Percentiles rank a stretch among this genome's conserved stretches.
Evolutionary conservation across 169 alveolate genomes (phyloP).

Genomic region (Theileria annulata): DNA sequence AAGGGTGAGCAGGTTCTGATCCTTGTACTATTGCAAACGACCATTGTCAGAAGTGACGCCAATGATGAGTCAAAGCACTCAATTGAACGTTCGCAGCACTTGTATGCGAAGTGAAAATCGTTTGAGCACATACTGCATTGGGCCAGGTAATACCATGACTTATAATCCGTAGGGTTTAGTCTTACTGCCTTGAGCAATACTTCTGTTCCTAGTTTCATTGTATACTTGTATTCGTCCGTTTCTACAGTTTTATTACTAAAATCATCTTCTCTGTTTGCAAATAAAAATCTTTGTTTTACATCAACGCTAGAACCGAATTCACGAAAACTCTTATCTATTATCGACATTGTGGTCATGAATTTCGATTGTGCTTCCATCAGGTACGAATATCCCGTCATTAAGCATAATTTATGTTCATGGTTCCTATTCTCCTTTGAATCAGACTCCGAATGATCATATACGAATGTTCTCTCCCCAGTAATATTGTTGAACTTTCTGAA

Average conservation of each 20-base stretch:
- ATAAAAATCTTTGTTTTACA: not conserved
- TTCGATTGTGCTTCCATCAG: constrained; percentile 8
- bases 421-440: not conserved
- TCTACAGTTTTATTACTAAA: not conserved
- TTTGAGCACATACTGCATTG: constrained; percentile 45
- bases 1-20: constrained; percentile 40
- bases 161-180: constrained; percentile 37
- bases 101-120: constrained; percentile 48
- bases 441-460: not conserved
- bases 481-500: constrained; percentile 12
- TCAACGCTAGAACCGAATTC: not conserved
- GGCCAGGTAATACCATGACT: constrained; percentile 62
- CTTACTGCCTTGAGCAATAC: constrained; percentile 27
- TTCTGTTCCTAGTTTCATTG: not conserved
- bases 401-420: not conserved
- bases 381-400: not conserved
- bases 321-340: not conserved
- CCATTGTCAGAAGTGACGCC: constrained; percentile 46
- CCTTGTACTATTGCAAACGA: constrained; percentile 38
- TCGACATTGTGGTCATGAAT: constrained; percentile 8
- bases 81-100: constrained; percentile 41
- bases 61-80: constrained; percentile 59
- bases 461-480: not conserved
- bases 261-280: not conserved
- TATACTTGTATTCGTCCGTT: not conserved